These are phyloP conservation scores for Epichloe uncinata DNA, from an alignment of 2,329 filamentous ascomycete genomes.

Conservation along the genomic window DNA sequence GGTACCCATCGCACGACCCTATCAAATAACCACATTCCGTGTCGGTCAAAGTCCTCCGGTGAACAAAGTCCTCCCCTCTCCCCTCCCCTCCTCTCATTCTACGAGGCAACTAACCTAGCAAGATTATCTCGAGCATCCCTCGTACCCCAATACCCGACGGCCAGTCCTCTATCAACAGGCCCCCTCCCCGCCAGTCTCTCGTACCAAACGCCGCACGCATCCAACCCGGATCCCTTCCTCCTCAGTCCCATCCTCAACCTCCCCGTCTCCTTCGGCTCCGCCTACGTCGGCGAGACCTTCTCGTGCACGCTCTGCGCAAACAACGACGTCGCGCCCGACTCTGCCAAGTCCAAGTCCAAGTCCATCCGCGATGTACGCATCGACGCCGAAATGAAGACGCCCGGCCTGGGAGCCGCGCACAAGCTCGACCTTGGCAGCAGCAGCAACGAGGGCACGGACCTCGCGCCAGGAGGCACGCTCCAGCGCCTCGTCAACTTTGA, in stretches of 20 bases:
- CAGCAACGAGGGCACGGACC: conserved; percentile 24
- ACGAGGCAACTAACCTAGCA: not conserved
- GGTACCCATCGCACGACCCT: conserved; percentile 41
- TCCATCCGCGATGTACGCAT: conserved; percentile 67
- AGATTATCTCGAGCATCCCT: conserved; percentile 76
- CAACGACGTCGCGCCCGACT: conserved; percentile 45
- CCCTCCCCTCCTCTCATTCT: not conserved
- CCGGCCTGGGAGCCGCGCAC: conserved; percentile 43
- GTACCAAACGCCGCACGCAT: conserved; percentile 36
- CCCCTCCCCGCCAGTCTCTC: conserved; percentile 55
- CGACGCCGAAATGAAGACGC: conserved; percentile 90
- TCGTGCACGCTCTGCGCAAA: conserved; percentile 93
- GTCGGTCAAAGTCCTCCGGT: conserved; percentile 65
- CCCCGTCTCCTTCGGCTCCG: conserved; percentile 81
- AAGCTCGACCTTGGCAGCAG: conserved; percentile 42
- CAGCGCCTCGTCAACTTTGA: conserved; percentile 78
- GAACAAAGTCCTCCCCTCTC: conserved; percentile 6
- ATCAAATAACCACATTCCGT: conserved; percentile 66
- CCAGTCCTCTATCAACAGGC: conserved; percentile 31
- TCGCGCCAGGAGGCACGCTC: conserved; percentile 51
- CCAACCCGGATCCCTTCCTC: conserved; percentile 42
- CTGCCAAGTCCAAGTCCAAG: conserved; percentile 32
- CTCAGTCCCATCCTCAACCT: conserved; percentile 61
- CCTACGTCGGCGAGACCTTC: conserved; percentile 92
- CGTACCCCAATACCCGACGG: conserved; percentile 55